Evolutionary conservation across 805 yeast species (phyloP).

Genomic region (Yarrowia hollandica): DNA sequence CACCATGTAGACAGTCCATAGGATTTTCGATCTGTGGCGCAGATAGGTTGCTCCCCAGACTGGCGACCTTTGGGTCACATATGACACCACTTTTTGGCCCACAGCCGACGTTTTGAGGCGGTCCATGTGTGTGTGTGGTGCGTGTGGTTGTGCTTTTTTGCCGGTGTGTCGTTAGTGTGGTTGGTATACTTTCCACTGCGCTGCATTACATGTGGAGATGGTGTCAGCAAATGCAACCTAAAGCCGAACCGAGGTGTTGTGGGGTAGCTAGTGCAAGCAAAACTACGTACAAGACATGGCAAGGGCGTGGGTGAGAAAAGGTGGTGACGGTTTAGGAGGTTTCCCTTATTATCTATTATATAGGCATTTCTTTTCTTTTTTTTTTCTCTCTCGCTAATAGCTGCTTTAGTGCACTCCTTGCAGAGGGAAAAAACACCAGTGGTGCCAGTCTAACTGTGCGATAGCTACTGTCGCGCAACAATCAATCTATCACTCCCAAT

Average conservation of each 20-base stretch:
- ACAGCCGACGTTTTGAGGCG: conserved; percentile 28
- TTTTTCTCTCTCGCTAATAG: too few species aligned
- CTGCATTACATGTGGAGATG: conserved; percentile 19
- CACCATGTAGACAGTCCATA: conserved; percentile 33
- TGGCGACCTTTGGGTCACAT: conserved; percentile 26
- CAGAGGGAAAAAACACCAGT: too few species aligned
- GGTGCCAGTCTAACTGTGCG: too few species aligned
- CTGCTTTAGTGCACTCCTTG: too few species aligned
- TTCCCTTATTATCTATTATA: too few species aligned
- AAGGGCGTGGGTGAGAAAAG: not conserved
- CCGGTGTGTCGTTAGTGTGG: too few species aligned
- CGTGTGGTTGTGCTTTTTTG: not conserved
- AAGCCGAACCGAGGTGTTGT: conserved; percentile 29
- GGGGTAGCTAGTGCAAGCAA: conserved; percentile 4
- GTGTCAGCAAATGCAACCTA: conserved; percentile 28
- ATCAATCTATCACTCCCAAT: too few species aligned
- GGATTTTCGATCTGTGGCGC: conserved; percentile 33
- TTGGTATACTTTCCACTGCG: not conserved
- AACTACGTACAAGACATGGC: not conserved
- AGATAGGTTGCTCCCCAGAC: conserved; percentile 31
- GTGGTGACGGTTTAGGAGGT: too few species aligned
- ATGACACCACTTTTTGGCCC: conserved; percentile 20
- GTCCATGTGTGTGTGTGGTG: conserved; percentile 16
- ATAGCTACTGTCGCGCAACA: too few species aligned
- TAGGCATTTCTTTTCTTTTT: too few species aligned